Evolutionary conservation across 345 rosid species (phyloP), one percentile per base, ranked within the genome.

Genomic region (Clausena lansium): DNA sequence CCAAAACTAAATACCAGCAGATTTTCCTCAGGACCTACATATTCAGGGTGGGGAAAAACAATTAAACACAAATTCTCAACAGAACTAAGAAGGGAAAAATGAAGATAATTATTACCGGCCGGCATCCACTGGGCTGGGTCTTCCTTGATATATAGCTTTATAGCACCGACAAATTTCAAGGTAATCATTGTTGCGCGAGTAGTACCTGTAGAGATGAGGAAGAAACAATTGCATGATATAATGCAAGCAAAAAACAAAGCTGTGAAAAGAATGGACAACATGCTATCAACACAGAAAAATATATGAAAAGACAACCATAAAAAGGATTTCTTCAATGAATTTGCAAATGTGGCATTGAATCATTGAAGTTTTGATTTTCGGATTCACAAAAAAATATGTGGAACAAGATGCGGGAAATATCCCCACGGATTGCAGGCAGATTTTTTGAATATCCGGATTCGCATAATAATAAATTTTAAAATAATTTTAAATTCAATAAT

Each of bases 131-230:
- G 93, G 63, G 80, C 88, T 20, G 97, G 88, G 76, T 82, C 85
- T 85, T 90, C 98, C 83, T 81, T 91, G 69, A 97, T 92, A 57
- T 59, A 97, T 97, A 2, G 98, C 80, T 94, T 91, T 93, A 76
- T 93, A 93, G 94, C 94, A 93, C 76, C 97, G 93, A 54, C 94
- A 91, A 39, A 95, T 92, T 79, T 95, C 98, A 67, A 93, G 88
- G 85, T 95, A 95, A 59, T 93, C 98, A 76, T 90, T 91, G 88
- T 85, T 82, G 79, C 91, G 94, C 55, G 93, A 84, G 77, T 90
- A 91, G 69, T 95, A 95, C 92, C 98, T 93, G 65, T 58, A 86
- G 60, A 67, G 67, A 73, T 4, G 32, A 66, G n/a, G 27, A 73
- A 24, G 47, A 73, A 66, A 24, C 8, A 25, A 39, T n/a, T 11